Conservation (phyloP, 2,329 filamentous ascomycete genomes). For the Aspergillus quadricinctus region DNA sequence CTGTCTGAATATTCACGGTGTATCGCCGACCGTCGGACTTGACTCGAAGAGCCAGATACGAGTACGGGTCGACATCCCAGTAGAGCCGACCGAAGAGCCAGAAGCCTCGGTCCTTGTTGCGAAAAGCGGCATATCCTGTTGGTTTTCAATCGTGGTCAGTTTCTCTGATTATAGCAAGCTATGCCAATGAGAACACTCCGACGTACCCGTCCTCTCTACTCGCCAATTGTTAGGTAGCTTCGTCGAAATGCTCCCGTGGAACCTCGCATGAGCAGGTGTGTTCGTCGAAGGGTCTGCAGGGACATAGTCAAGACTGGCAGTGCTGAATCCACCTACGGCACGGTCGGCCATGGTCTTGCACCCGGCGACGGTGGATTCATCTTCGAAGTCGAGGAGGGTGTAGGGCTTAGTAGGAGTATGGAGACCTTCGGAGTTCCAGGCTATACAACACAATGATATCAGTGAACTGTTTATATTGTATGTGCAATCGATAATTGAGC, state of each 20-base stretch:
- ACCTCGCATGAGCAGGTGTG: constrained; percentile 65
- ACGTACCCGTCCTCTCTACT: constrained; percentile 38
- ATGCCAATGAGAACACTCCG: not conserved
- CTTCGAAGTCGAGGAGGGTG: constrained; percentile 39
- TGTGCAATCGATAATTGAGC: not conserved
- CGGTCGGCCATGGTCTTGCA: constrained; percentile 78
- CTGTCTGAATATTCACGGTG: constrained; percentile 92
- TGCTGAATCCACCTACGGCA: constrained; percentile 82
- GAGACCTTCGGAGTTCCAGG: constrained; percentile 39
- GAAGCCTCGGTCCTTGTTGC: constrained; percentile 69
- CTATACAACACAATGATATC: constrained; percentile 19
- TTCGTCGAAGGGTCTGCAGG: constrained; percentile 41
- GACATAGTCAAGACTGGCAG: constrained; percentile 65
- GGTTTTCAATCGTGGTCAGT: constrained; percentile 1
- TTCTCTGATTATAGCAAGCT: not conserved
- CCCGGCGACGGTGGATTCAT: constrained; percentile 28
- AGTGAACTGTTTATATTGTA: not conserved
- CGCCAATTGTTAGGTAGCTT: constrained; percentile 65
- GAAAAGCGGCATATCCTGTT: constrained; percentile 84
- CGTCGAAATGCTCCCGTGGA: constrained; percentile 84
- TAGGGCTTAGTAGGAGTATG: constrained; percentile 37
- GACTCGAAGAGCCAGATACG: constrained; percentile 79
- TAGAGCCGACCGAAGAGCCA: constrained; percentile 82
- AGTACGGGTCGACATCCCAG: constrained; percentile 88
- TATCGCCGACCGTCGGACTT: constrained; percentile 90